Conservation (phyloP, 192 early-diverging fungal genomes). For the Coemansia sp. region DNA sequence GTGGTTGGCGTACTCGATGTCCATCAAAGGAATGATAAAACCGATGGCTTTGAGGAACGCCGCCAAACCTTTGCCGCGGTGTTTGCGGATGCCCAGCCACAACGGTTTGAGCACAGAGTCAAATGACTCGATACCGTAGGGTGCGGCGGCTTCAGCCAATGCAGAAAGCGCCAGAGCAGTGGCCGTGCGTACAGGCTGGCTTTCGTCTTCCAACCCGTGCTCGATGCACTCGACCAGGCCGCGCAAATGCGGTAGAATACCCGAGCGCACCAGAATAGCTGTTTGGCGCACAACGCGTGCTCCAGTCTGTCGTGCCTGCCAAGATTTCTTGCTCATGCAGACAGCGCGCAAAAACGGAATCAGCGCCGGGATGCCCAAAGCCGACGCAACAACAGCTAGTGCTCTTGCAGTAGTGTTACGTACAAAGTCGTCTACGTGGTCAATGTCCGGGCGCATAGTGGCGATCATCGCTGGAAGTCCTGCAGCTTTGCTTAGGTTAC, state of each 20-base stretch:
- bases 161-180: conserved; percentile 93
- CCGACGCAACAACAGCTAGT: conserved; percentile 95
- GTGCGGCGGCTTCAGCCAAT: conserved; percentile 94
- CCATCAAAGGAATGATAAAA: conserved; percentile 98
- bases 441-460: conserved; percentile 99
- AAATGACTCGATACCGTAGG: conserved; percentile 99
- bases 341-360: conserved; percentile 96
- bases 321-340: conserved; percentile 91
- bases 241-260: conserved; percentile 91
- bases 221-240: conserved; percentile 89
- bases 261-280: conserved; percentile 92
- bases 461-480: conserved; percentile 98
- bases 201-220: conserved; percentile 92
- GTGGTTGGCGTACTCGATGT: conserved; percentile 89
- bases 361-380: conserved; percentile 91
- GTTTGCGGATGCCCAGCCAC: conserved; percentile 90
- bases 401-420: conserved; percentile 97
- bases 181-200: conserved; percentile 94
- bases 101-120: conserved; percentile 87
- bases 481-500: conserved; percentile 95
- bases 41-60: conserved; percentile 99
- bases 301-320: conserved; percentile 98
- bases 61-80: conserved; percentile 93
- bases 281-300: conserved; percentile 98
- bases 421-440: conserved; percentile 97